Conservation (phyloP, 192 early-diverging fungal genomes). For the Backusella tarrabulga region DNA sequence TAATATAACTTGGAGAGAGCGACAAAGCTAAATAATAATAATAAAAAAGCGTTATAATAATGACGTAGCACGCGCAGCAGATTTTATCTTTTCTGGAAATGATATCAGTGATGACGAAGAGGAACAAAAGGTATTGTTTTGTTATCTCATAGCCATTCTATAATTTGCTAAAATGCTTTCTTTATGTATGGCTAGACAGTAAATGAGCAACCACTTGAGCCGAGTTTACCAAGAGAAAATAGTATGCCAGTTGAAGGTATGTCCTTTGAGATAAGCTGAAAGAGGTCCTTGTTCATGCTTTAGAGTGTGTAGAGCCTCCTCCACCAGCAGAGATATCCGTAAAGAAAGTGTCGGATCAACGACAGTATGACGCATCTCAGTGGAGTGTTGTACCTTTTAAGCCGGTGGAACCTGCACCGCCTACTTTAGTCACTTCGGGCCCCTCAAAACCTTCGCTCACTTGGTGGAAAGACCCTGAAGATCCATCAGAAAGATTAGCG, state of each 20-base stretch:
- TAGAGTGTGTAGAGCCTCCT: not conserved
- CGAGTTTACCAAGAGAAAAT: not conserved
- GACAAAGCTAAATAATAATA: not conserved
- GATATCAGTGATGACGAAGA: slow-evolving; percentile 16
- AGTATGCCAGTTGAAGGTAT: not conserved
- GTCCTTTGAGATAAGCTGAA: not conserved
- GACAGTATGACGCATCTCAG: not conserved
- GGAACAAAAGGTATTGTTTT: not conserved
- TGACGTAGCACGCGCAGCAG: slow-evolving; percentile 37
- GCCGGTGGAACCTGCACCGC: not conserved
- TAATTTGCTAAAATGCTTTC: not conserved
- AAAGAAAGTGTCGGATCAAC: not conserved
- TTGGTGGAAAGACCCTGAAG: slow-evolving; percentile 29
- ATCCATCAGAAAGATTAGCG: slow-evolving; percentile 13
- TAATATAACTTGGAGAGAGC: not conserved
- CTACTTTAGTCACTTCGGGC: no score
- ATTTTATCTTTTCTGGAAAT: slow-evolving; percentile 39
- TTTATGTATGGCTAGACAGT: not conserved
- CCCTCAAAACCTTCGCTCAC: slow-evolving; percentile 14
- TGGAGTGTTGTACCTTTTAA: slow-evolving; percentile 26
- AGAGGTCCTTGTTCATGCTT: not conserved
- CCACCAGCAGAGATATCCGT: not conserved
- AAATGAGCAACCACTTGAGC: not conserved
- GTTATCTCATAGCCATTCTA: not conserved
- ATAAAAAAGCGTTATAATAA: slow-evolving; percentile 36